These are phyloP conservation scores for Pythium aquatile DNA, from an alignment of 352 stramenopile species.

Conservation along the genomic window DNA sequence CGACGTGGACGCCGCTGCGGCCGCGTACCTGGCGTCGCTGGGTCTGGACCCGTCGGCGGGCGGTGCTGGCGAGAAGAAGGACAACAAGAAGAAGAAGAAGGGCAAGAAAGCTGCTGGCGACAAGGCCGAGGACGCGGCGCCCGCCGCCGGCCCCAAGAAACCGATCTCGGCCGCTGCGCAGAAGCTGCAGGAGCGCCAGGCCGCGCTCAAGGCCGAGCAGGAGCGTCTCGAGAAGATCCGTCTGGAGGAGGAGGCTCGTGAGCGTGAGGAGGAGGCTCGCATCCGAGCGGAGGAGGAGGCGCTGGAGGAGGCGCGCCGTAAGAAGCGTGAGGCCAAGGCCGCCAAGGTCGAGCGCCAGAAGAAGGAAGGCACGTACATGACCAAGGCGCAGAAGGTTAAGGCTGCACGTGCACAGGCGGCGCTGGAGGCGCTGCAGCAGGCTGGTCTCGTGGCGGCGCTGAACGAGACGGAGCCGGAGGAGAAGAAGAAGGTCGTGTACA, in stretches of 20 bases:
- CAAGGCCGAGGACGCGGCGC: constrained; percentile 11
- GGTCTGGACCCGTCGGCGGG: constrained; percentile 55
- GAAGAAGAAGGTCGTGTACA: constrained; percentile 91
- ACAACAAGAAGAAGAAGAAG: constrained; percentile 85
- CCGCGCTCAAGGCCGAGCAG: constrained; percentile 67
- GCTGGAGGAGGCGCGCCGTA: constrained; percentile 61
- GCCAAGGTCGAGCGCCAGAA: constrained; percentile 94
- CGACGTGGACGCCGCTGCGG: constrained; percentile 67
- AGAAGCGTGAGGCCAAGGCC: constrained; percentile 83
- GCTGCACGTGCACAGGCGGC: constrained; percentile 83
- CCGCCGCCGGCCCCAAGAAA: constrained; percentile 51
- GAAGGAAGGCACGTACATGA: constrained; percentile 98
- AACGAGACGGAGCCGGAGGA: constrained; percentile 49
- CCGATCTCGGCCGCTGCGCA: constrained; percentile 71
- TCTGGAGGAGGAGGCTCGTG: constrained; percentile 56
- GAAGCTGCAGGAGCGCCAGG: constrained; percentile 71
- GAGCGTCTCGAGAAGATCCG: constrained; percentile 62
- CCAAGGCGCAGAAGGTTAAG: constrained; percentile 98
- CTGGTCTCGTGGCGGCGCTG: constrained; percentile 76
- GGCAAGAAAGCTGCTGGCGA: constrained; percentile 50
- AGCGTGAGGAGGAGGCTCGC: constrained; percentile 67
- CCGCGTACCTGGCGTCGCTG: constrained; percentile 73
- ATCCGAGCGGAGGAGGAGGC: constrained; percentile 39
- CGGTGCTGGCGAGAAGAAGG: constrained; percentile 80
- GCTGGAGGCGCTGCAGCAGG: constrained; percentile 91